Percentiles rank a stretch among this genome's conserved stretches.
Conservation (phyloP, 257 asterid genomes). For the Knoxia roxburghii region DNA sequence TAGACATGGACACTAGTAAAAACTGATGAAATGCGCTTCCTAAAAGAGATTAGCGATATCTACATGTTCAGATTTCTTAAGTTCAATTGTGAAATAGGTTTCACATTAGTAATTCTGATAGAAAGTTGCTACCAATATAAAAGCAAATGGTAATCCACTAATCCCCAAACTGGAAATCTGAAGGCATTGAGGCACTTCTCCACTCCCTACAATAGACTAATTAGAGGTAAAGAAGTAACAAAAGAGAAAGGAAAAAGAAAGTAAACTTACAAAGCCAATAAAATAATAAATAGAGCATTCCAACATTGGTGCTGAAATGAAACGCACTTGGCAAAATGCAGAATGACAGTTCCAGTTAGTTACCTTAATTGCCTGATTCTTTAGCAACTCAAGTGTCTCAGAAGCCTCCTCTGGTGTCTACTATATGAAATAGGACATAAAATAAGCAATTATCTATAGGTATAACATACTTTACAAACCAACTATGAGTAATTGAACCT, state of each 20-base stretch:
- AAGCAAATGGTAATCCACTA: neutral
- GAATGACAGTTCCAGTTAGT: neutral
- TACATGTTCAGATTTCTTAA: neutral
- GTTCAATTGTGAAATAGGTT: neutral
- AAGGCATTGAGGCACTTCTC: neutral
- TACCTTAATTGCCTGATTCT: constrained; percentile 81
- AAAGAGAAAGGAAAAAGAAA: neutral
- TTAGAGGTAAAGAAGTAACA: neutral
- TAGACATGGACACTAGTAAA: neutral
- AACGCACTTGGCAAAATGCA: neutral
- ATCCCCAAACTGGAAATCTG: neutral
- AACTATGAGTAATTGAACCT: constrained; percentile 39
- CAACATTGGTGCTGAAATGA: neutral
- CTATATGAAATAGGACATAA: constrained; percentile 14
- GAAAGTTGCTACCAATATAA: neutral
- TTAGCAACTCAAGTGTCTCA: constrained; percentile 57
- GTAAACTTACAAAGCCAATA: constrained; percentile 67
- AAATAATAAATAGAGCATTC: too few species aligned
- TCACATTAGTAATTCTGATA: neutral
- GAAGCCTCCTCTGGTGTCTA: constrained; percentile 74
- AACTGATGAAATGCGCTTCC: neutral
- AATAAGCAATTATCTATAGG: constrained; percentile 18
- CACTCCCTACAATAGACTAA: neutral
- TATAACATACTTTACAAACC: neutral
- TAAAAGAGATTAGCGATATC: neutral